Conservation (phyloP, 345 rosid genomes). For the Eucalyptus sp. region DNA sequence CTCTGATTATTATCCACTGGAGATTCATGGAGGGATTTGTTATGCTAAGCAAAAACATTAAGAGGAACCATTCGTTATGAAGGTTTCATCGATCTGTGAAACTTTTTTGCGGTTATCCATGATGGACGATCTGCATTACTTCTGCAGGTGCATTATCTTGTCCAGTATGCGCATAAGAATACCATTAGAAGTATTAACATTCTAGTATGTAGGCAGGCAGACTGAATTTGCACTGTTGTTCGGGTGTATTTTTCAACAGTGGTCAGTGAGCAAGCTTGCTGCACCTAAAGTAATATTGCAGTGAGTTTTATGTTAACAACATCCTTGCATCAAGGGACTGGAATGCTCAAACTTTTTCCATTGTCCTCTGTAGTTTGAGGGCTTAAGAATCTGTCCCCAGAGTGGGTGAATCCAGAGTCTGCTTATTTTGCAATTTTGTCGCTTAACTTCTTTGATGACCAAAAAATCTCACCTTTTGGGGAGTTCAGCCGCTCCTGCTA, state of each 20-base stretch:
- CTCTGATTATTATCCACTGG: not conserved
- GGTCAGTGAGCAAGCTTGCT: not conserved
- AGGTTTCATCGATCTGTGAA: not conserved
- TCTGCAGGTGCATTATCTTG: not conserved
- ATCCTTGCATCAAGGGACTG: not conserved
- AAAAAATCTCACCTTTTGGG: not conserved
- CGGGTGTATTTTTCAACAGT: not conserved
- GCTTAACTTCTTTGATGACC: not conserved
- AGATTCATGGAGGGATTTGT: not conserved
- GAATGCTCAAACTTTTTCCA: not conserved
- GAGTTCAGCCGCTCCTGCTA: not conserved
- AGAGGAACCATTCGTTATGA: not conserved
- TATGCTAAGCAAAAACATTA: not conserved
- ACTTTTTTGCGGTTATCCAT: not conserved
- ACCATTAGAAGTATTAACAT: not conserved
- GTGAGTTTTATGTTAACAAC: not conserved
- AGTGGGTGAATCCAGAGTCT: not conserved
- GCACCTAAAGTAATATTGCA: not conserved
- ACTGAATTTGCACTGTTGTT: not conserved
- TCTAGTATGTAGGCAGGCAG: not conserved
- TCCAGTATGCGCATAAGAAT: not conserved
- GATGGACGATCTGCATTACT: not conserved
- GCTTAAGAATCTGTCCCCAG: not conserved
- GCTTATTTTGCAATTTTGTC: not conserved
- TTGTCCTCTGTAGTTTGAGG: not conserved